Conservation (phyloP, 1,284 basidiomycete species). For the Cutaneotrichosporon arboriforme region DNA sequence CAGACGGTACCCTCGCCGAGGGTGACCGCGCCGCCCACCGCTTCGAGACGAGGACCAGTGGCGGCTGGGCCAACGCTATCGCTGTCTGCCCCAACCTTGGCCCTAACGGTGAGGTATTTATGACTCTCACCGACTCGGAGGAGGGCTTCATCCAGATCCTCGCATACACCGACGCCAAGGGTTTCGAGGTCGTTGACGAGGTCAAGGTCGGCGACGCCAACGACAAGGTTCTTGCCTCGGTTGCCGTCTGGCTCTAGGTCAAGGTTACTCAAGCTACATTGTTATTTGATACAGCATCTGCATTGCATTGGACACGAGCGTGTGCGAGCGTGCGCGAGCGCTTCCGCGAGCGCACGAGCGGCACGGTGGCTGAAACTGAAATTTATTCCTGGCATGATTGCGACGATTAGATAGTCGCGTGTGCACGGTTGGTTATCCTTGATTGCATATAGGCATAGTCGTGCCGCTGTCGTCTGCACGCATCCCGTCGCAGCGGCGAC, state of each 20-base stretch:
- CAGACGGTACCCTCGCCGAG: conserved; percentile 15
- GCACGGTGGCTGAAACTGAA: too few species aligned
- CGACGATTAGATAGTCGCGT: too few species aligned
- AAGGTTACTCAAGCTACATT: background rate
- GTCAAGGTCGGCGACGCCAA: conserved; percentile 6
- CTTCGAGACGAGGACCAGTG: conserved; percentile 43
- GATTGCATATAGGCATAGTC: too few species aligned
- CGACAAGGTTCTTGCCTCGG: conserved; percentile 7
- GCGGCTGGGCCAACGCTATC: conserved; percentile 50
- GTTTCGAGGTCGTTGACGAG: conserved; percentile 24
- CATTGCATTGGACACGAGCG: background rate
- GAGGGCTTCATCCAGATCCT: conserved; percentile 41
- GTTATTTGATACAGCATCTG: background rate
- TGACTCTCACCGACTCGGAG: conserved; percentile 45
- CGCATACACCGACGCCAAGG: conserved; percentile 22
- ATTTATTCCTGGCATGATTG: too few species aligned
- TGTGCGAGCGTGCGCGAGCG: too few species aligned
- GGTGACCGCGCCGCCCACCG: conserved; percentile 13
- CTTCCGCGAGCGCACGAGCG: too few species aligned
- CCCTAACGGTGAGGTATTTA: conserved; percentile 24
- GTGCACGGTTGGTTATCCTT: too few species aligned
- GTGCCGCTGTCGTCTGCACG: too few species aligned
- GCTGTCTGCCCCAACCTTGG: conserved; percentile 36
- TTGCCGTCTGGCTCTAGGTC: conserved; percentile 9
- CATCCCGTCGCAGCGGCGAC: too few species aligned